Percentiles rank a stretch among this genome's conserved stretches.
Evolutionary conservation across 2,329 filamentous ascomycete species (phyloP).

Genomic region (Verruconis gallopava): DNA sequence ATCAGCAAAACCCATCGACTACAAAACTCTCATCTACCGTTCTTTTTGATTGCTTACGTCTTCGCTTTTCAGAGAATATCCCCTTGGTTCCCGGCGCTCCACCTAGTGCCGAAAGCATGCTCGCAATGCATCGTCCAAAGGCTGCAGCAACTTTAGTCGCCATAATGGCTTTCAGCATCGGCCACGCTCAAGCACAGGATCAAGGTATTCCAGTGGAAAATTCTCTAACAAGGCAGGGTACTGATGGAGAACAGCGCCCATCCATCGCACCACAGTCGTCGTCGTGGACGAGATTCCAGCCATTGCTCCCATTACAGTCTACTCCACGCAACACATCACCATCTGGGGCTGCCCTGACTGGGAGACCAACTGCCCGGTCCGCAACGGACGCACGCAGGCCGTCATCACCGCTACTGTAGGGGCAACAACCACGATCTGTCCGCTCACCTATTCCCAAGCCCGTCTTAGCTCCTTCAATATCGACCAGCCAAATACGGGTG

Average conservation of each 20-base stretch:
- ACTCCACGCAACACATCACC: constrained; percentile 30
- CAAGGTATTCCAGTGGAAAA: no score
- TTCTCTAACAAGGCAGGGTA: no score
- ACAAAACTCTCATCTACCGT: no score
- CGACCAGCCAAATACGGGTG: neutral
- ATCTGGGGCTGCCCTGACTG: constrained; percentile 27
- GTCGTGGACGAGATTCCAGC: constrained; percentile 20
- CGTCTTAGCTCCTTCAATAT: constrained; percentile 6
- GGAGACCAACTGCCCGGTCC: constrained; percentile 27
- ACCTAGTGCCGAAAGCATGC: no score
- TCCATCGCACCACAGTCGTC: constrained; percentile 12
- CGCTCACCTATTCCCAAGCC: constrained; percentile 21
- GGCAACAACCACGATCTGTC: constrained; percentile 32
- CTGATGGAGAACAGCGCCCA: constrained; percentile 1
- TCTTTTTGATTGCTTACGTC: no score
- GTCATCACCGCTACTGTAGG: constrained; percentile 27
- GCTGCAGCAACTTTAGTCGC: constrained; percentile 4
- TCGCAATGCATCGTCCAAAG: neutral
- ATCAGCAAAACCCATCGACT: no score
- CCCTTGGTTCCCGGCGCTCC: no score
- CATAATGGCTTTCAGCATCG: neutral
- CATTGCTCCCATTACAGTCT: constrained; percentile 28
- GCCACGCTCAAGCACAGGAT: constrained; percentile 1
- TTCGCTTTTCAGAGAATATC: no score
- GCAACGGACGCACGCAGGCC: constrained; percentile 16